These are phyloP conservation scores for Mycena pura DNA, from an alignment of 768 basidiomycete genomes.

Conservation along the genomic window DNA sequence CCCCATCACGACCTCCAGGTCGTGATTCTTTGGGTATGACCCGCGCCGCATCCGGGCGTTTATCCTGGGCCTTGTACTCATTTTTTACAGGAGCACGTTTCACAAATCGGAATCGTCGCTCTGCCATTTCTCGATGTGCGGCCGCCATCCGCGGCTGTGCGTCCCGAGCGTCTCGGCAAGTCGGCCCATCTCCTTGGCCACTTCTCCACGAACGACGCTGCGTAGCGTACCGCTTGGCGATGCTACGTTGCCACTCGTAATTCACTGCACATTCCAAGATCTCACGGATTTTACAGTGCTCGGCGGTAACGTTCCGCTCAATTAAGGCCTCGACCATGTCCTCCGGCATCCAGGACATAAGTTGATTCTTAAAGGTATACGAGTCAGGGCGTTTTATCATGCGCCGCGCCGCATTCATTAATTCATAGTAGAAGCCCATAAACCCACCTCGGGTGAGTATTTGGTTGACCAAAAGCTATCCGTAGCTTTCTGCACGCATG, in stretches of 20 bases:
- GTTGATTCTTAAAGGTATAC: not conserved
- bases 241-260: not conserved
- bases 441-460: not conserved
- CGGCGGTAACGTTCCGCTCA: not conserved
- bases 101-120: too few relatives aligned
- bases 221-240: not conserved
- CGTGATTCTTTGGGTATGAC: not conserved
- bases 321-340: not conserved
- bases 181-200: too few relatives aligned
- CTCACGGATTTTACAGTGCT: not conserved
- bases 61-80: not conserved
- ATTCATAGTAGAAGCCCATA: not conserved
- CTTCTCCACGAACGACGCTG: too few relatives aligned
- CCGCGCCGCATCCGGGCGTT: not conserved
- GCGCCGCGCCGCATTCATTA: not conserved
- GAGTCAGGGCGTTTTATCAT: slow-evolving; percentile 1
- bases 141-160: too few relatives aligned
- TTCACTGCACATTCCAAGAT: not conserved
- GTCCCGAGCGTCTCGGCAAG: too few relatives aligned
- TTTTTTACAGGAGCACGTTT: not conserved
- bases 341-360: not conserved
- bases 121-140: too few relatives aligned
- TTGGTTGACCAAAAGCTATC: not conserved
- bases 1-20: slow-evolving; percentile 3
- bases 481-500: not conserved